Conservation (phyloP, 129 eudicot genomes). For the Calendula officinalis region DNA sequence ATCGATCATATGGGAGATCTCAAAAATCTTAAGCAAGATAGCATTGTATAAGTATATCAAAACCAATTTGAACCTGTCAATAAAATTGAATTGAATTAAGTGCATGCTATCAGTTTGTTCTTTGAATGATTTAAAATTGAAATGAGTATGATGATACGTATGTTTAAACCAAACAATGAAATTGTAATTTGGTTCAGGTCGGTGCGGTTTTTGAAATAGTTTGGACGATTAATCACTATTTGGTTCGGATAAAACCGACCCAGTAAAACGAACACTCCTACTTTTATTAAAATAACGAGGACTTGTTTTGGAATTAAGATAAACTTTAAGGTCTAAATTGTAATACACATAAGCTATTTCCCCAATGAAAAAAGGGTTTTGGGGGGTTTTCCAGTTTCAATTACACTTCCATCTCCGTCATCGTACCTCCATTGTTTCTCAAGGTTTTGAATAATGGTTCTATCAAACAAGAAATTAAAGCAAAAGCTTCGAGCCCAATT, state of each 20-base stretch:
- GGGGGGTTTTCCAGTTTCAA: slow-evolving; percentile 18
- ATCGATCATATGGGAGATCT: no score
- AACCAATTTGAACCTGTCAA: no score
- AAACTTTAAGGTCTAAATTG: slow-evolving; percentile 3
- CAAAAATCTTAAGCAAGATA: no score
- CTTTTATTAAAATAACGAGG: no score
- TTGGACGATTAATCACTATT: slow-evolving; percentile 25
- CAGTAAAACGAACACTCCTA: slow-evolving; percentile 39
- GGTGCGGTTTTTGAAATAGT: no score
- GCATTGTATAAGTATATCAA: no score
- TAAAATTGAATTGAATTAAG: no score
- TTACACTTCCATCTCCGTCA: background rate
- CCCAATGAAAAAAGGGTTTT: slow-evolving; percentile 22
- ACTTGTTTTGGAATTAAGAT: background rate
- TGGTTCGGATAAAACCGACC: background rate
- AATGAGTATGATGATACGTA: no score
- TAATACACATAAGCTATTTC: background rate
- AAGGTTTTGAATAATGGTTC: slow-evolving; percentile 40
- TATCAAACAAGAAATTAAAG: slow-evolving; percentile 88
- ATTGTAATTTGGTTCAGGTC: no score
- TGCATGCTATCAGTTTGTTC: no score
- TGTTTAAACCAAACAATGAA: no score
- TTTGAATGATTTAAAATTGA: no score
- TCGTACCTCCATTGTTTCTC: slow-evolving; percentile 21
- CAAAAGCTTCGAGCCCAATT: slow-evolving; percentile 61